Base-by-base conservation (phyloP, 129 eudicot genomes). In the Smallanthus sonchifolius region DNA sequence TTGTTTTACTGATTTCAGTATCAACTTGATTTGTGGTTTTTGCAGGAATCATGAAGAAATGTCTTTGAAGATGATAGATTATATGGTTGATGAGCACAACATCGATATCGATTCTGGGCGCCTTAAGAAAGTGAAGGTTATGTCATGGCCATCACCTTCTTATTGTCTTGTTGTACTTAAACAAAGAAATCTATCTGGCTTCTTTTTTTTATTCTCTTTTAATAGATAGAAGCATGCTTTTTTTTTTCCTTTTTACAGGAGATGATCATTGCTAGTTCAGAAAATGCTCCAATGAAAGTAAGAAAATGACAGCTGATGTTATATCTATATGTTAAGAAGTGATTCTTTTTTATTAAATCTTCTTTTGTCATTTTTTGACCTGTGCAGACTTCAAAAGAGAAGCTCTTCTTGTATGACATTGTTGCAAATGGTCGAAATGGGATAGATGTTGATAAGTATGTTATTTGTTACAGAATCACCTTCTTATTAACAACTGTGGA, bases 381-480 rank as follows among this genome's bases (percentile, higher is more conserved):
- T 54, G 28, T 77, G 67, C 83, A 93, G 98, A 80, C 81, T 76
- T 75, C 76, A 20, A 83, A 73, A 69, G 98, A 93, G 78, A 93
- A 93, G 87, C 84, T 71, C 28, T 93, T 93, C 86, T 83, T 93
- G 75, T 90, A 90, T 79, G 98, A 93, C 84, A 90, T 93, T 60
- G 96, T 93, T 71, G 98, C 98, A 59, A 93, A 93, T 83, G 98
- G 98, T 47, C 90, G 98, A 70, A 93, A 90, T 81, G 95, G 97
- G 48, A 93, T 93, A 70, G 98, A 93, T 88, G 98, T 93, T 72
- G 97, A 93, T 81, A 93, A 93, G 98, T 93, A 83, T 44, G 81
- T 52, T 36, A 40, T 69, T 72, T 75, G 3, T 37, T 62, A 45
- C 76, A 15, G 35, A 40, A 76, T 40, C 17, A 69, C 35, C 9